Conservation (phyloP, 139 green algal genomes). For the Ostreobium quekettii region DNA sequence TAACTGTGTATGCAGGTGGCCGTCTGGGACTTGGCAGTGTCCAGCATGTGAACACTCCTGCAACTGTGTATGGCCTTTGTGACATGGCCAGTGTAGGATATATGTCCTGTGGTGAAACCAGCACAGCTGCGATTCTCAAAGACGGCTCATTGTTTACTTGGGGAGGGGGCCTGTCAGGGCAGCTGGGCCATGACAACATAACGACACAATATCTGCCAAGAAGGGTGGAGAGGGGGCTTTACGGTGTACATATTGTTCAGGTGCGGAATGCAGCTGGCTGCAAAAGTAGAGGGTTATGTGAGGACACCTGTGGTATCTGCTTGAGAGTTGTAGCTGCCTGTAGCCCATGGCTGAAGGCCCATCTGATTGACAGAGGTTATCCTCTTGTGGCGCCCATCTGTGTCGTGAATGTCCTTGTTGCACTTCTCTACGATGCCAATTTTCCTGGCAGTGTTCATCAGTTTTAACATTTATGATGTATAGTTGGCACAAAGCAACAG, state of each 20-base stretch:
- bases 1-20: constrained; percentile 23
- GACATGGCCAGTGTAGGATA: constrained; percentile 38
- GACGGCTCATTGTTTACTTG: constrained; percentile 67
- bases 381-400: no score
- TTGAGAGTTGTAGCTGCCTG: no score
- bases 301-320: no score
- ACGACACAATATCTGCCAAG: constrained; percentile 27
- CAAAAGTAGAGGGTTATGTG: no score
- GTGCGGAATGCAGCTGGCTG: no score
- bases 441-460: no score
- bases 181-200: constrained; percentile 47
- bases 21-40: constrained; percentile 51
- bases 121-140: constrained; percentile 52
- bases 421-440: no score
- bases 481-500: no score
- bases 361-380: no score
- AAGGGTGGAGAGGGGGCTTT: constrained; percentile 8
- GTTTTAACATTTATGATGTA: no score
- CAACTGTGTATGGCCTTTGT: constrained; percentile 42
- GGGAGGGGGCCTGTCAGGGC: constrained; percentile 46
- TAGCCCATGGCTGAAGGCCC: no score
- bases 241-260: constrained; percentile 11
- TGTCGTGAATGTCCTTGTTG: no score
- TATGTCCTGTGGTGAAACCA: constrained; percentile 43
- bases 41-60: constrained; percentile 30